Evolutionary conservation across 306 rosid species (phyloP).

Genomic region (Alnus glutinosa): DNA sequence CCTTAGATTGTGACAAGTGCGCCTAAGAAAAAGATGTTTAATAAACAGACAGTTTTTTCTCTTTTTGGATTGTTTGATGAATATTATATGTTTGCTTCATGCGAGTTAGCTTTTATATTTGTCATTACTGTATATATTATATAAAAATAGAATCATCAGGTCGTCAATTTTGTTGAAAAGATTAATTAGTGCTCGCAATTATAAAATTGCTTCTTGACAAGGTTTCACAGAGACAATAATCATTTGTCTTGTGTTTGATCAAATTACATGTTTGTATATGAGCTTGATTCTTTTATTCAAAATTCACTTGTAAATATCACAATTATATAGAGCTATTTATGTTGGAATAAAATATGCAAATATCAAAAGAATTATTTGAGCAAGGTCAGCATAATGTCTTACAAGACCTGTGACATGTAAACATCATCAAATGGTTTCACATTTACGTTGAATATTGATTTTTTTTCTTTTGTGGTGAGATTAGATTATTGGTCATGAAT

Average conservation of each 20-base stretch:
- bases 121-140: background rate
- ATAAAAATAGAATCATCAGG: background rate
- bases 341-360: background rate
- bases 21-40: background rate
- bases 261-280: background rate
- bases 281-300: background rate
- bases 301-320: conserved; percentile 2
- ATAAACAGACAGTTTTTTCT: background rate
- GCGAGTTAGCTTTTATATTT: background rate
- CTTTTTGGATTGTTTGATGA: background rate
- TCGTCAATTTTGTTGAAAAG: background rate
- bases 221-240: background rate
- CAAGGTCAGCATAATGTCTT: background rate
- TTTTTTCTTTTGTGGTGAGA: background rate
- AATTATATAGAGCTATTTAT: background rate
- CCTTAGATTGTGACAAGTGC: background rate
- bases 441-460: background rate
- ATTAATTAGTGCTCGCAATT: background rate
- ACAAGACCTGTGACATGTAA: background rate
- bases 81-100: background rate
- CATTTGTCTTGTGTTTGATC: background rate
- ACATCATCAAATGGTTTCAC: background rate
- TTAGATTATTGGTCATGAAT: background rate
- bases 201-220: background rate
- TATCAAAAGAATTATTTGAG: background rate